Conservation (phyloP, 805 yeast species). For the Sungouiozyma ichnusensis region DNA sequence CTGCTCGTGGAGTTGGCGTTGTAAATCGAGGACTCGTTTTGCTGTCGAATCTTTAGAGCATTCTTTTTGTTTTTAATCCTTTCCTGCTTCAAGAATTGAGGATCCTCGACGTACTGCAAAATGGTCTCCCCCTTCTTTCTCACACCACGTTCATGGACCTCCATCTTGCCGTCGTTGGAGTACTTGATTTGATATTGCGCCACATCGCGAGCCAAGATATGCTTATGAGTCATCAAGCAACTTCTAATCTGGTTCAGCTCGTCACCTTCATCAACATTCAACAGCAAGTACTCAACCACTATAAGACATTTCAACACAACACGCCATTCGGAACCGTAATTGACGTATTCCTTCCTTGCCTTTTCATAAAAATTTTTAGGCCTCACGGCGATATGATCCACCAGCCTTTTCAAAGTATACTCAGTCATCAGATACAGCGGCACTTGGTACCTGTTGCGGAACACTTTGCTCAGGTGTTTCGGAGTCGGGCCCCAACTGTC, state of each 20-base stretch:
- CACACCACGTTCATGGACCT: conserved; percentile 30
- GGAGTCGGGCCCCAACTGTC: conserved; percentile 46
- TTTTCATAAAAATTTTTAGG: conserved; percentile 30
- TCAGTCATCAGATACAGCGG: conserved; percentile 26
- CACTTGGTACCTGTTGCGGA: conserved; percentile 22
- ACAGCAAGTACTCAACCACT: conserved; percentile 26
- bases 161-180: conserved; percentile 31
- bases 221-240: conserved; percentile 26
- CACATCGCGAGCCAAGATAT: conserved; percentile 24
- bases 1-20: conserved; percentile 20
- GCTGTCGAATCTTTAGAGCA: conserved; percentile 22
- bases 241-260: conserved; percentile 25
- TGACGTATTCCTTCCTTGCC: conserved; percentile 32
- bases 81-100: conserved; percentile 23
- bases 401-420: conserved; percentile 28
- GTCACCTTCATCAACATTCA: conserved; percentile 27
- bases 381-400: conserved; percentile 29
- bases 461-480: conserved; percentile 31
- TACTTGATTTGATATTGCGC: conserved; percentile 22
- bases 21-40: conserved; percentile 12
- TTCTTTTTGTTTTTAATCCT: conserved; percentile 24
- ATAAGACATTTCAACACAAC: conserved; percentile 31
- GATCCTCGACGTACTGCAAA: conserved; percentile 21
- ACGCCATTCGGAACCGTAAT: conserved; percentile 33
- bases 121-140: conserved; percentile 27